These are phyloP conservation scores for Rugonectria rugulosa DNA, from an alignment of 2,329 filamentous ascomycete genomes.

Conservation along the genomic window DNA sequence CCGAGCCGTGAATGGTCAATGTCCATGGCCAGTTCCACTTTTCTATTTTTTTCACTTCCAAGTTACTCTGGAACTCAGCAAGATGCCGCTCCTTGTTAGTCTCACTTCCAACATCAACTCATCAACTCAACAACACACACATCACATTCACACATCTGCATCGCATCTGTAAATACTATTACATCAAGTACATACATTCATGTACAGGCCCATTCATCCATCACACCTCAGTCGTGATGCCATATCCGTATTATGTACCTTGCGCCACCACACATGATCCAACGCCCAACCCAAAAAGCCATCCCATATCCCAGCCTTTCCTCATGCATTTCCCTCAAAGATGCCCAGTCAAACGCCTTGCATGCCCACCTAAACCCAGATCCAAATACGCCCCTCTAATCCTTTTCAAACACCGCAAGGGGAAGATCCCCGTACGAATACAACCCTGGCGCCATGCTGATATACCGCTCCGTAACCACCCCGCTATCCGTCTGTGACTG, in stretches of 20 bases:
- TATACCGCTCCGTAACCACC: constrained; percentile 28
- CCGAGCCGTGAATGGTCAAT: not conserved
- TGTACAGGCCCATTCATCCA: not conserved
- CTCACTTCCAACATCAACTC: no score
- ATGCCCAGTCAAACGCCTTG: constrained; percentile 12
- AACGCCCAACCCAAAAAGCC: not conserved
- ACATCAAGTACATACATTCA: not conserved
- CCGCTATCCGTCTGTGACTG: constrained; percentile 14
- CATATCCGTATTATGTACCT: not conserved
- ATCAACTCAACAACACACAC: no score
- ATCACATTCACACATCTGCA: no score
- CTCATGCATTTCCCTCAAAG: not conserved
- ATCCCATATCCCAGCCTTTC: not conserved
- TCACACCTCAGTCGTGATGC: constrained; percentile 14
- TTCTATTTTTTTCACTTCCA: no score
- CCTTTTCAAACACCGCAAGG: constrained; percentile 24
- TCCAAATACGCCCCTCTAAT: not conserved
- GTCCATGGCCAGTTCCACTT: not conserved
- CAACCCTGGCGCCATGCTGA: constrained; percentile 38
- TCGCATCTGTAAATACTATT: no score
- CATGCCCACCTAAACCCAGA: not conserved
- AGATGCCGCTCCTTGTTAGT: no score
- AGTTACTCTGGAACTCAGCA: no score
- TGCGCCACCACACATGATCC: no score
- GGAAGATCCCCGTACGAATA: constrained; percentile 38